Base-by-base conservation (phyloP, 225 moss, liverwort and hornwort species). In the Pseudisothecium myosuroides region DNA sequence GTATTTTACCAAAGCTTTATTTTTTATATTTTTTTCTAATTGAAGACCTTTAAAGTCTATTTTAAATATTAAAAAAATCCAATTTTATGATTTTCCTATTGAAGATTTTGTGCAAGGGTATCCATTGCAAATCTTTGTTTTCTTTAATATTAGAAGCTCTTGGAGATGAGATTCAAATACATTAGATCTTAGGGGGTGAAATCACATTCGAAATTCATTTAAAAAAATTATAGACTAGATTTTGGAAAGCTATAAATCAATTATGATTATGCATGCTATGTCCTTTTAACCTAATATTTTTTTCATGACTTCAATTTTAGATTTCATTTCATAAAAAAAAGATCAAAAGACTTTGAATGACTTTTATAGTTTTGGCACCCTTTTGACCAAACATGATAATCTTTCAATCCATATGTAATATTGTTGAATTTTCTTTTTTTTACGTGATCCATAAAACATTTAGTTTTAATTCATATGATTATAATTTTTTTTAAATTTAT, bases 391-490 rank as follows among this genome's bases (percentile, higher is more conserved):
- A 66, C 4, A 66, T 37, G 6, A 39, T 69, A 69, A 23, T 69
- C 14, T 69, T 24, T 39, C 0, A 69, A 14, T 69, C 2, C 8
- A 26, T 8, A 71, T 8, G 24, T 41, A 1, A 24, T 26, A 14
- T 71, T 26, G 5, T 14, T 14, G 15, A 71, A 8, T 67, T 37
- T 36, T 6, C 1, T 11, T 20, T 66, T 54, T 36, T 5, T 1
- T 20, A 37, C 11, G 6, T 66, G 4, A 20, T 37, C 4, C 1
- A 6, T 20, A 37, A 37, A 1, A 20, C 4, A 0, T 66, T 6
- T 66, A 21, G 16, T 65, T 34, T 65, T 9, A 65, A 34, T 34
- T 18, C 6, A 10, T 18, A 18, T 3, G 3, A 20, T 66, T 36
- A 36, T 6, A 66, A 19, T 66, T 36, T 18, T 10, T 15, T 10